Conservation (phyloP, 2,329 filamentous ascomycete genomes). For the Zasmidium cellare region DNA sequence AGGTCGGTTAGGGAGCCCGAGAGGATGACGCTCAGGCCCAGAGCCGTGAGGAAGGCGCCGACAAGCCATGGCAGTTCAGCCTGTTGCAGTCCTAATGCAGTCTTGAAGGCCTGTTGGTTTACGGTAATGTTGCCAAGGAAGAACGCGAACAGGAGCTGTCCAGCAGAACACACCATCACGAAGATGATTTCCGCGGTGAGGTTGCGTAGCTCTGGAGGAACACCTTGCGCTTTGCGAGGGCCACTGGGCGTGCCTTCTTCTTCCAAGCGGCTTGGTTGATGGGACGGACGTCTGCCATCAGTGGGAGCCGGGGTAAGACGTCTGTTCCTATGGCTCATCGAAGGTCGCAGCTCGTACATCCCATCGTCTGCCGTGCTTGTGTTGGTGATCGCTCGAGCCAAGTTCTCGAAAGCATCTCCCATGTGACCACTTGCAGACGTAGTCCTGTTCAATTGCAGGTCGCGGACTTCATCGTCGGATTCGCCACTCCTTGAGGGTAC, state of each 20-base stretch:
- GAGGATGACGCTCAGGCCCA: conserved; percentile 45
- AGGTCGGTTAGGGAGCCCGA: conserved; percentile 43
- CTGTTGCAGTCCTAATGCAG: conserved; percentile 41
- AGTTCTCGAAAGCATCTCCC: conserved; percentile 22
- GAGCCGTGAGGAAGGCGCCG: conserved; percentile 43
- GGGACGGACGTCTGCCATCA: conserved; percentile 14
- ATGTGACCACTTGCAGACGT: conserved; percentile 14
- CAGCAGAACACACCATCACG: conserved; percentile 44
- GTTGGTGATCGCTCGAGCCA: conserved; percentile 16
- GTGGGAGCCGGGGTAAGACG: conserved; percentile 11
- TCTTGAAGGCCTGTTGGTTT: conserved; percentile 39
- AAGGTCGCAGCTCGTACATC: conserved; percentile 10
- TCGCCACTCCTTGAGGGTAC: conserved; percentile 12
- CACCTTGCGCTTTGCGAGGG: conserved; percentile 20
- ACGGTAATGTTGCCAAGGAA: conserved; percentile 44
- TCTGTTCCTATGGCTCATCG: conserved; percentile 10
- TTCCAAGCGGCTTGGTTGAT: conserved; percentile 8
- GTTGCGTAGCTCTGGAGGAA: conserved; percentile 42
- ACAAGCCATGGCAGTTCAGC: conserved; percentile 46
- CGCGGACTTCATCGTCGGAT: conserved; percentile 12
- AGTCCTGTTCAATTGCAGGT: conserved; percentile 4
- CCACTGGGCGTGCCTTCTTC: conserved; percentile 9
- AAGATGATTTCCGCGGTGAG: conserved; percentile 43
- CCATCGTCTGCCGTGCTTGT: conserved; percentile 10
- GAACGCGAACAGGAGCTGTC: conserved; percentile 46